Evolutionary conservation across 2,329 filamentous ascomycete genomes (phyloP).

Genomic region (Cordyceps cateniannulata): DNA sequence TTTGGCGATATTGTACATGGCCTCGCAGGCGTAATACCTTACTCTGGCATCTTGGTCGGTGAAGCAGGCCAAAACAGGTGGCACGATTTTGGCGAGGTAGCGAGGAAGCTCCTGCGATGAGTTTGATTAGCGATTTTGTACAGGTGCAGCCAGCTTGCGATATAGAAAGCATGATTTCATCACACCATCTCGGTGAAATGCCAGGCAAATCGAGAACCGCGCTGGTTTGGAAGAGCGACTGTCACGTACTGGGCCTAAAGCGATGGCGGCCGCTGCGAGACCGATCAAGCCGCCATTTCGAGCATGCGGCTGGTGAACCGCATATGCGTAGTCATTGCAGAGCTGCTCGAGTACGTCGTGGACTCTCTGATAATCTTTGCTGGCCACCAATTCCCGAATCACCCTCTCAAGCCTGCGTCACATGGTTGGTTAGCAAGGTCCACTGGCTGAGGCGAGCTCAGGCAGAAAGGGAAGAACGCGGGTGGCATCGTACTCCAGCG

Average conservation of each 20-base stretch:
- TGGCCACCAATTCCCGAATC: slow-evolving; percentile 75
- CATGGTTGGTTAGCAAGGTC: slow-evolving; percentile 18
- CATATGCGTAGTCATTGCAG: slow-evolving; percentile 96
- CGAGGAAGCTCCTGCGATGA: slow-evolving; percentile 70
- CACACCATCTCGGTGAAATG: neutral
- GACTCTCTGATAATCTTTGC: slow-evolving; percentile 73
- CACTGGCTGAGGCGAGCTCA: neutral
- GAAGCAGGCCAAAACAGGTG: slow-evolving; percentile 94
- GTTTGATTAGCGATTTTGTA: neutral
- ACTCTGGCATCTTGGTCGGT: slow-evolving; percentile 96
- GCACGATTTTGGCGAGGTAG: slow-evolving; percentile 89
- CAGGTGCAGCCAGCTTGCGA: neutral
- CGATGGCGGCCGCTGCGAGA: slow-evolving; percentile 90
- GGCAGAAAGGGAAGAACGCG: neutral
- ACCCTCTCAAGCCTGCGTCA: slow-evolving; percentile 71
- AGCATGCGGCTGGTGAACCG: slow-evolving; percentile 92
- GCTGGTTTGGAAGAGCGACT: neutral
- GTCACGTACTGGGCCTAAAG: slow-evolving; percentile 73
- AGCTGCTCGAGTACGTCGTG: slow-evolving; percentile 89
- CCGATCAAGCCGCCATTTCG: slow-evolving; percentile 95
- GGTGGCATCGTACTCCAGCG: slow-evolving; percentile 69
- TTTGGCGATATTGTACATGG: slow-evolving; percentile 99
- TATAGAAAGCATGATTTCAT: neutral
- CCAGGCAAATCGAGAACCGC: neutral
- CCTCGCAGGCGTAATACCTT: slow-evolving; percentile 96